Evolutionary conservation across 2,329 filamentous ascomycete genomes (phyloP).

Genomic region (Teratosphaeria nubilosa): DNA sequence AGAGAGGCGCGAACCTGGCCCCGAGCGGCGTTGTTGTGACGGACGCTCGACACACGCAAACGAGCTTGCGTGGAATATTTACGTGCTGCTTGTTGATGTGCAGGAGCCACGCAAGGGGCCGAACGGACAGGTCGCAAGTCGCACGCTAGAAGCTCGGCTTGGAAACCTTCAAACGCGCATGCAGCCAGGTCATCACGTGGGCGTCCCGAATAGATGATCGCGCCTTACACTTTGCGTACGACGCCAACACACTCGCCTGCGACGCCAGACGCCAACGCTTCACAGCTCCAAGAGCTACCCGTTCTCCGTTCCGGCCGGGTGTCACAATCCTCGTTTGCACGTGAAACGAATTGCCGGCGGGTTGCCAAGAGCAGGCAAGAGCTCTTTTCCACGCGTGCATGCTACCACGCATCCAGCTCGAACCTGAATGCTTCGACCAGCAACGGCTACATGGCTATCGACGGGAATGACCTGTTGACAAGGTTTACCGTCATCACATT

Average conservation of each 20-base stretch:
- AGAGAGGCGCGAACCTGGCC: neutral
- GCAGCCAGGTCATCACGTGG: neutral
- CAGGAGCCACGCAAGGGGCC: neutral
- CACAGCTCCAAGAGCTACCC: neutral
- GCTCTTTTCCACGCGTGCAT: neutral
- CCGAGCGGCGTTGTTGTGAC: neutral
- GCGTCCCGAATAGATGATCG: neutral
- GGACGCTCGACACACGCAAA: neutral
- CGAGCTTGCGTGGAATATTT: neutral
- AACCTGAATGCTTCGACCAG: neutral
- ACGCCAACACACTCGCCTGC: neutral
- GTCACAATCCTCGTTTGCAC: neutral
- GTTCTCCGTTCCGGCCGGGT: neutral
- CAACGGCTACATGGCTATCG: constrained; percentile 10
- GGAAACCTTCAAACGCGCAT: neutral
- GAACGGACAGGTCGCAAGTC: neutral
- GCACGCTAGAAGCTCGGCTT: neutral
- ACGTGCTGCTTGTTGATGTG: neutral
- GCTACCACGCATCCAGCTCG: neutral
- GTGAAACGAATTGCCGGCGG: neutral
- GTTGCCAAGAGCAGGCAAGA: neutral
- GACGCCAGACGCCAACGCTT: neutral
- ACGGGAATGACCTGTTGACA: constrained; percentile 9
- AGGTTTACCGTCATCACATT: constrained; percentile 17
- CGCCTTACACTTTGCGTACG: neutral